Conservation (phyloP, 2,329 filamentous ascomycete species). For the Dactylellina leptospora region DNA sequence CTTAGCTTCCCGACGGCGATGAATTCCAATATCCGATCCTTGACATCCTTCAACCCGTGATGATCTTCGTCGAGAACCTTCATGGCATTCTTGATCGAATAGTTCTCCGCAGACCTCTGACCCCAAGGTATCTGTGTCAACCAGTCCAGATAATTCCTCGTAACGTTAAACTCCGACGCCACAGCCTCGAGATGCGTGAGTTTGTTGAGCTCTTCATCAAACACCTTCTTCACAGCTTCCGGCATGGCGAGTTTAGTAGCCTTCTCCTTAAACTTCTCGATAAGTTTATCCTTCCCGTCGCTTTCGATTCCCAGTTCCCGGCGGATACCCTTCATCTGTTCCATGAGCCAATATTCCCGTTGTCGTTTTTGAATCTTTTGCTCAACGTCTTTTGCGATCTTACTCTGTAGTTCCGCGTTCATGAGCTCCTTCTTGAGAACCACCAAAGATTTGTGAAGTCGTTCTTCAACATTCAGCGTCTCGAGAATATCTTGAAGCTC, state of each 20-base stretch:
- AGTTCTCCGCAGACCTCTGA: slow-evolving; percentile 93
- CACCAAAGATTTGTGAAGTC: slow-evolving; percentile 87
- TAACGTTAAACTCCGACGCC: slow-evolving; percentile 98
- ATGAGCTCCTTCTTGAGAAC: slow-evolving; percentile 98
- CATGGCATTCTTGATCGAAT: slow-evolving; percentile 90
- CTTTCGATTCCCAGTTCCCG: slow-evolving; percentile 95
- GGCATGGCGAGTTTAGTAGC: slow-evolving; percentile 94
- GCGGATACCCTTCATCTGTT: slow-evolving; percentile 99
- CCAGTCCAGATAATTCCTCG: slow-evolving; percentile 98
- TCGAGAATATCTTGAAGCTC: slow-evolving; percentile 92
- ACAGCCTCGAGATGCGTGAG: slow-evolving; percentile 92
- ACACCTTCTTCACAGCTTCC: slow-evolving; percentile 93
- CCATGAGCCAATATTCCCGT: slow-evolving; percentile 97
- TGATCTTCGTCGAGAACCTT: slow-evolving; percentile 94
- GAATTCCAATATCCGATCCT: slow-evolving; percentile 97
- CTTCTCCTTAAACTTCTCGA: slow-evolving; percentile 97
- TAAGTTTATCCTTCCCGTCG: slow-evolving; percentile 96
- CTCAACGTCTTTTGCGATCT: slow-evolving; percentile 97
- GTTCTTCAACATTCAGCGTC: slow-evolving; percentile 87
- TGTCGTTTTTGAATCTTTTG: slow-evolving; percentile 97
- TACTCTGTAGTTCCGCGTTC: slow-evolving; percentile 95
- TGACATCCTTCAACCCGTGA: slow-evolving; percentile 95
- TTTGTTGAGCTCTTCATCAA: slow-evolving; percentile 98
- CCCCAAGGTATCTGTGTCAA: slow-evolving; percentile 98
- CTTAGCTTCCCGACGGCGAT: slow-evolving; percentile 97